A percentile compares a stretch with the other conserved stretches of the same genome.
Evolutionary conservation across 116 monocot species (phyloP).

Genomic region (Papilionanthe hybrid): DNA sequence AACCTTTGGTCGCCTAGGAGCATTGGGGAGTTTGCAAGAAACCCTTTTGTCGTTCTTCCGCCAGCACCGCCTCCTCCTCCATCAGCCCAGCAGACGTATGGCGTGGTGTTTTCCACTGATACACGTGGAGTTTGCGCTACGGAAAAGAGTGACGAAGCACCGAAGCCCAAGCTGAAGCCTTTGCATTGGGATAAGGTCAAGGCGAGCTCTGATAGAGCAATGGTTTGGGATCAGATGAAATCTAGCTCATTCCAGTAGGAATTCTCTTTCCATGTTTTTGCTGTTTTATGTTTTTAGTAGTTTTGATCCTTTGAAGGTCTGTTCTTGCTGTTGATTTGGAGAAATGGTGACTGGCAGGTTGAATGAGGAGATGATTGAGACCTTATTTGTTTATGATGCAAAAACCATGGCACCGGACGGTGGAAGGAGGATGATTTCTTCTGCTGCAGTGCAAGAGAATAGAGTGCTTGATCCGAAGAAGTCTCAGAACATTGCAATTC

Average conservation of each 20-base stretch:
- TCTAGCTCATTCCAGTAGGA: conserved; percentile 81
- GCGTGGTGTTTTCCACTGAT: background rate
- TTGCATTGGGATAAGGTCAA: conserved; percentile 90
- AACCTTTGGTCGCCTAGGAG: conserved; percentile 10
- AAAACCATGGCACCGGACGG: conserved; percentile 6
- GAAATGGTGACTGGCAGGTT: conserved; percentile 35
- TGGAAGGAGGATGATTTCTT: conserved; percentile 8
- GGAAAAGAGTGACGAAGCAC: conserved; percentile 10
- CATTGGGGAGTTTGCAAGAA: conserved; percentile 5
- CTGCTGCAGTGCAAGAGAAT: conserved; percentile 22
- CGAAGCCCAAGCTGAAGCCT: conserved; percentile 49
- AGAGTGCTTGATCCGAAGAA: conserved; percentile 76
- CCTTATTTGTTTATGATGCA: conserved; percentile 48
- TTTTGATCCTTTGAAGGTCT: background rate
- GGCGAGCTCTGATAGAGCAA: conserved; percentile 59
- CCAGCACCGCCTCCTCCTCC: conserved; percentile 25
- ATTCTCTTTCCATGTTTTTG: background rate
- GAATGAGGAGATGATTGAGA: conserved; percentile 94
- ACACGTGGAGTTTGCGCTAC: background rate
- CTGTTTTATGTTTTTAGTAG: background rate
- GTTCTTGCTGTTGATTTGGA: background rate
- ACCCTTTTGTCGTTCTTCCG: background rate
- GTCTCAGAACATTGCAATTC: conserved; percentile 75
- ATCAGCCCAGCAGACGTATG: background rate
- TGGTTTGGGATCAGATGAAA: conserved; percentile 88